Evolutionary conservation across 352 stramenopile species (phyloP).

Genomic region (Globisporangium radiosum): DNA sequence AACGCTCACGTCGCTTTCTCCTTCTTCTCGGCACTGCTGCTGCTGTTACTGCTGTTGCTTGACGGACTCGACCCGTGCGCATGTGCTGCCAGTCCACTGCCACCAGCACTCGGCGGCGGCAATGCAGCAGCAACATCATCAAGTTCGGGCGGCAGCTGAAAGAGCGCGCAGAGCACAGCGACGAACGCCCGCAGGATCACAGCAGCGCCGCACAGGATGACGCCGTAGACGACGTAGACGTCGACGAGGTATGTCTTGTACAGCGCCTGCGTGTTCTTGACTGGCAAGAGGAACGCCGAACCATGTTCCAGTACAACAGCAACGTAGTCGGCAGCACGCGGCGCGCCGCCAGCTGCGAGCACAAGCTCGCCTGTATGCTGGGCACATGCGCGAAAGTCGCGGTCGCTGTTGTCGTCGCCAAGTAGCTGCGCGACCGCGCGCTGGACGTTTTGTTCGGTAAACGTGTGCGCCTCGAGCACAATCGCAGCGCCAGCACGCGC

Average conservation of each 20-base stretch:
- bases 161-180: conserved; percentile 54
- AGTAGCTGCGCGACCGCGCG: conserved; percentile 34
- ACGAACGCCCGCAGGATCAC: conserved; percentile 80
- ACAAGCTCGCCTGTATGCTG: conserved; percentile 51
- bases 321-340: conserved; percentile 49
- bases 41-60: not conserved
- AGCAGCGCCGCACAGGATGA: conserved; percentile 75
- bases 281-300: conserved; percentile 38
- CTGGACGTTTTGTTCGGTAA: conserved; percentile 29
- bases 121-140: too few species aligned
- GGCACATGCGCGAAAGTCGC: conserved; percentile 30
- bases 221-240: conserved; percentile 80
- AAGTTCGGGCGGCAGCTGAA: conserved; percentile 31
- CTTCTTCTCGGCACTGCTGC: not conserved
- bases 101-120: too few species aligned
- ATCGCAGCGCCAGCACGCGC: conserved; percentile 47
- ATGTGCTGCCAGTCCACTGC: too few species aligned
- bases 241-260: conserved; percentile 85
- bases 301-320: conserved; percentile 51
- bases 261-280: conserved; percentile 53
- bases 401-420: conserved; percentile 21
- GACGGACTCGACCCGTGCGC: not conserved
- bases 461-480: conserved; percentile 24
- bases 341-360: conserved; percentile 42
- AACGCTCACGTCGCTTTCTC: too few species aligned